phyloP scores from a whole-genome alignment of 192 early-diverging fungal species.

The Rhizophlyctis rosea region DNA sequence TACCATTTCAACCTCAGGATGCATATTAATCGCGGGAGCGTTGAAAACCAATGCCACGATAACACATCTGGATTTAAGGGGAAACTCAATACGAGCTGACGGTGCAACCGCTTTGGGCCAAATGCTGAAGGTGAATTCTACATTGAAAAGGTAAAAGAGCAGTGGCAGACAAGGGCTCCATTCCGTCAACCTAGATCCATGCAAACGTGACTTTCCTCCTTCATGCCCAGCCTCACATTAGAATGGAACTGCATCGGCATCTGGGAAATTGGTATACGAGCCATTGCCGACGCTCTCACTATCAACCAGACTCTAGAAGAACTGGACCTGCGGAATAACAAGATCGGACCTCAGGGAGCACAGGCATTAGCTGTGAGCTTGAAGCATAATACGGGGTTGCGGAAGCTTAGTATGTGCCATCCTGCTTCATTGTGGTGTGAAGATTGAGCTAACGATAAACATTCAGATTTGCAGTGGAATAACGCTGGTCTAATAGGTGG shows the following conservation, averaged over 20 bases:
- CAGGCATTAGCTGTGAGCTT: slow-evolving; percentile 41
- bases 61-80: slow-evolving; percentile 45
- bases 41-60: slow-evolving; percentile 53
- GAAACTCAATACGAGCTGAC: slow-evolving; percentile 56
- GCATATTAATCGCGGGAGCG: slow-evolving; percentile 45
- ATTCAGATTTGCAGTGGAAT: slow-evolving; percentile 56
- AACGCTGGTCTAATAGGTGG: slow-evolving; percentile 50
- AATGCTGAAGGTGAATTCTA: slow-evolving; percentile 54
- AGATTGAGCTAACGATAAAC: not conserved
- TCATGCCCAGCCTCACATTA: slow-evolving; percentile 36
- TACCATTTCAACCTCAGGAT: no score
- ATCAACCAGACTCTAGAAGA: slow-evolving; percentile 47
- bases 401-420: slow-evolving; percentile 36
- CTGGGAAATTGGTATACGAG: slow-evolving; percentile 52
- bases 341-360: slow-evolving; percentile 46
- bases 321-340: slow-evolving; percentile 60
- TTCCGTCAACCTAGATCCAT: not conserved
- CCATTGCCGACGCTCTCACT: slow-evolving; percentile 50
- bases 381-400: slow-evolving; percentile 44
- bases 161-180: not conserved
- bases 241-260: slow-evolving; percentile 67
- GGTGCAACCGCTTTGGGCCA: slow-evolving; percentile 55
- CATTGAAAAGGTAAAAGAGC: slow-evolving; percentile 38
- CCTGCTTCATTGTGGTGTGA: not conserved
- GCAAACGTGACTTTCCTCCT: no score